Evolutionary conservation across 495 filamentous ascomycete species (phyloP).

Genomic region (Neurospora sp.): DNA sequence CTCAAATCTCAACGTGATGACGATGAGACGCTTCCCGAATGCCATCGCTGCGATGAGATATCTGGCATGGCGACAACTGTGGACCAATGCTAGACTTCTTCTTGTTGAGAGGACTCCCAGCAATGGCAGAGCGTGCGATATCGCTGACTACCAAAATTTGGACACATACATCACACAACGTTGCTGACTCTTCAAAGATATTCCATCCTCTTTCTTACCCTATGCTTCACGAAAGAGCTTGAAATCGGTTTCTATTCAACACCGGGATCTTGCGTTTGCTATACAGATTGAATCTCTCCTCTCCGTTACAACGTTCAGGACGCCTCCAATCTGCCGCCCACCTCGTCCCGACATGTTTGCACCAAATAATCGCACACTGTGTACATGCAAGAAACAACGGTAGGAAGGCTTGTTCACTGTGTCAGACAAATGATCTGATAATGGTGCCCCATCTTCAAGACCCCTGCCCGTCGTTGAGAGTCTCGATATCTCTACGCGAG

Average conservation of each 20-base stretch:
- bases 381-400: neutral
- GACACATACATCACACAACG: neutral
- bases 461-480: neutral
- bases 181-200: neutral
- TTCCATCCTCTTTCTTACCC: neutral
- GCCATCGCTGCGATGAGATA: neutral
- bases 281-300: neutral
- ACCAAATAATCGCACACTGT: neutral
- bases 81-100: neutral
- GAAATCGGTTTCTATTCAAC: neutral
- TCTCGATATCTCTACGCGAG: neutral
- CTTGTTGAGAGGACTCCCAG: neutral
- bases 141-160: neutral
- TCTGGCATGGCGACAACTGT: neutral
- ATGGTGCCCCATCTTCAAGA: neutral
- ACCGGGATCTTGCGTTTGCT: neutral
- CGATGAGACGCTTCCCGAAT: neutral
- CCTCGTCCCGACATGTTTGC: neutral
- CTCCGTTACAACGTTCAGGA: neutral
- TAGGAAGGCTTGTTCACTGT: neutral
- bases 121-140: neutral
- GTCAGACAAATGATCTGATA: neutral
- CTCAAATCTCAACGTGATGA: neutral
- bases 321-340: neutral
- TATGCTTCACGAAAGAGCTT: neutral